Evolutionary conservation across 768 basidiomycete genomes (phyloP).

Genomic region (Favolaschia claudopus): DNA sequence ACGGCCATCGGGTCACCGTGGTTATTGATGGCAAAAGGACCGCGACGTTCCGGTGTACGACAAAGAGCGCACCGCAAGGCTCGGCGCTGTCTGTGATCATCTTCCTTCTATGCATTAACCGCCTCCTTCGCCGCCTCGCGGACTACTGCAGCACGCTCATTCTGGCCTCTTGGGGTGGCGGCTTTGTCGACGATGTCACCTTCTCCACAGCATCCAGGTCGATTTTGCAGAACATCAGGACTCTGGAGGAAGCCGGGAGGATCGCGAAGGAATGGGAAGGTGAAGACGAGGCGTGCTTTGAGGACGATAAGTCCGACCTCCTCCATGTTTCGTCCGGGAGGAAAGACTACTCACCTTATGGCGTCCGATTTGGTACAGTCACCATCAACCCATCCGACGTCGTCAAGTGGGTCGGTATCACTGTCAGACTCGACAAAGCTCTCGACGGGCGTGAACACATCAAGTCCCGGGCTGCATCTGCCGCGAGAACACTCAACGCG

Average conservation of each 20-base stretch:
- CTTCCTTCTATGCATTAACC: too few relatives aligned
- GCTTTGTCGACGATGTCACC: not conserved
- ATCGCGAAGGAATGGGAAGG: not conserved
- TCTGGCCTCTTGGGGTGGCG: not conserved
- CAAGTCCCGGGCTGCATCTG: not conserved
- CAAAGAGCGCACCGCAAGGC: too few relatives aligned
- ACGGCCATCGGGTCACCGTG: too few relatives aligned
- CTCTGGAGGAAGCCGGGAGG: not conserved
- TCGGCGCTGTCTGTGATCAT: too few relatives aligned
- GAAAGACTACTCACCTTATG: not conserved
- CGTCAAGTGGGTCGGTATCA: not conserved
- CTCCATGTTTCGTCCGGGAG: not conserved
- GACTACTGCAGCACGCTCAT: too few relatives aligned
- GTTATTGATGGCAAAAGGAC: too few relatives aligned
- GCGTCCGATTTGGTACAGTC: not conserved
- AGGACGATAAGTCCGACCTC: conserved; percentile 1
- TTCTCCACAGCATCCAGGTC: not conserved
- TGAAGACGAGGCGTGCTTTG: not conserved
- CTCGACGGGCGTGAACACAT: not conserved
- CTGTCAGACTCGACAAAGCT: not conserved
- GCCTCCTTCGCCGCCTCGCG: too few relatives aligned
- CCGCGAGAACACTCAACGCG: not conserved
- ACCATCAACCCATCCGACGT: not conserved
- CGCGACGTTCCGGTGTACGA: too few relatives aligned
- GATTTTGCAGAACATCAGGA: not conserved